Conservation (phyloP, 192 early-diverging fungal species). For the Backusella tarrabulga region DNA sequence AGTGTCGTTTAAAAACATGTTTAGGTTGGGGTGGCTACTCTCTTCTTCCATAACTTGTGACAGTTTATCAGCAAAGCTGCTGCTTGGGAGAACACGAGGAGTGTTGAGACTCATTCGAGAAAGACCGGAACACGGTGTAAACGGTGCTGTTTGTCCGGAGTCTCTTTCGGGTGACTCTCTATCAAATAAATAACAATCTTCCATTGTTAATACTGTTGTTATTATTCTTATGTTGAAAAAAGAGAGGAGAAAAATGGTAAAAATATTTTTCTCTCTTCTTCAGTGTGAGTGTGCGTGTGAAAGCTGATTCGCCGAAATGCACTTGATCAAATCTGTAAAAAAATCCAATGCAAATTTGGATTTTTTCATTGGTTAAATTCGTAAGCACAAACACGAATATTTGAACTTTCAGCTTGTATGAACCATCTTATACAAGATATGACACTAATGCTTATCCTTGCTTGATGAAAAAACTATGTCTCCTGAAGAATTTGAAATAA, state of each 20-base stretch:
- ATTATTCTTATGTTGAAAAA: not conserved
- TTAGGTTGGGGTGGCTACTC: not conserved
- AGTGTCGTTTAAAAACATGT: conserved; percentile 3
- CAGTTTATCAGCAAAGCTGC: not conserved
- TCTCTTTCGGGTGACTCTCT: not conserved
- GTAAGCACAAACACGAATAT: not conserved
- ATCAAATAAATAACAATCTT: not conserved
- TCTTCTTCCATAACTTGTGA: not conserved
- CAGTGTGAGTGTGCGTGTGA: not conserved
- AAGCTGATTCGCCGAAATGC: not conserved
- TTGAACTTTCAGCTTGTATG: too few species aligned
- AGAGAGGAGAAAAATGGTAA: not conserved
- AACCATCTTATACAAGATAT: too few species aligned
- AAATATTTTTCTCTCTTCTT: not conserved
- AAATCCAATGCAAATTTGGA: not conserved
- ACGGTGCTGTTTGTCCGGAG: not conserved
- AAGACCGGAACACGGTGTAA: not conserved
- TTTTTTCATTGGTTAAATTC: not conserved
- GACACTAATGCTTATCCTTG: too few species aligned
- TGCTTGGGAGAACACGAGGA: not conserved
- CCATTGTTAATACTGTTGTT: not conserved
- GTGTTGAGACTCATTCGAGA: not conserved
- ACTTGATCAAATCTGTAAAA: not conserved
- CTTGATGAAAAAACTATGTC: too few species aligned
- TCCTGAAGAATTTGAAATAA: not conserved